Evolutionary conservation across 345 rosid genomes (phyloP).

Genomic region (Boechera stricta): DNA sequence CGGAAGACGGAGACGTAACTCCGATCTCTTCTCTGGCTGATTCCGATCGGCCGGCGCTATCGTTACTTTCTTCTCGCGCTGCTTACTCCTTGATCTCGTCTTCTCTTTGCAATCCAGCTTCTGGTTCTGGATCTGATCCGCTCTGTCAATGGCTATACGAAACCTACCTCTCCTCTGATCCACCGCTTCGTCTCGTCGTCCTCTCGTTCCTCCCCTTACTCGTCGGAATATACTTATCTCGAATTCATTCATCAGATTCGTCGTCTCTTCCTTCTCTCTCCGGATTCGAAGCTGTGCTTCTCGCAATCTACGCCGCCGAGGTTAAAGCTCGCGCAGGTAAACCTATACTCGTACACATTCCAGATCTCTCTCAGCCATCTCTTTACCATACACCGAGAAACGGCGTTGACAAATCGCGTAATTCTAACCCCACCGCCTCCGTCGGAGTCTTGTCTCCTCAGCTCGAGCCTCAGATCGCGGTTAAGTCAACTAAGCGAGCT

Average conservation of each 20-base stretch:
- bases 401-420: conserved; percentile 50
- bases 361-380: conserved; percentile 90
- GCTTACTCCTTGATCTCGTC: conserved; percentile 68
- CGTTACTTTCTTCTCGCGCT: conserved; percentile 75
- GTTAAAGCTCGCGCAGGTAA: conserved; percentile 84
- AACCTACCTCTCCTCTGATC: conserved; percentile 79
- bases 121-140: conserved; percentile 88
- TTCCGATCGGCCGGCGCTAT: conserved; percentile 91
- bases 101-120: conserved; percentile 55
- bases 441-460: conserved; percentile 68
- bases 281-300: conserved; percentile 94
- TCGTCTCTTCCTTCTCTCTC: conserved; percentile 76
- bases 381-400: conserved; percentile 82
- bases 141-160: conserved; percentile 99
- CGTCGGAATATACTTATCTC: conserved; percentile 69
- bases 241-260: conserved; percentile 72
- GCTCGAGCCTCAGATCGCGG: conserved; percentile 76
- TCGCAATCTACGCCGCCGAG: conserved; percentile 82
- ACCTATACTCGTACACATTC: conserved; percentile 68
- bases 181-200: conserved; percentile 82
- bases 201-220: conserved; percentile 85
- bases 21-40: conserved; percentile 82
- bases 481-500: conserved; percentile 83
- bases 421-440: conserved; percentile 34
- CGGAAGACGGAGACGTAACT: conserved; percentile 21